These are phyloP conservation scores for Fragilaria radians DNA, from an alignment of 108 stramenopile species.

Conservation along the genomic window DNA sequence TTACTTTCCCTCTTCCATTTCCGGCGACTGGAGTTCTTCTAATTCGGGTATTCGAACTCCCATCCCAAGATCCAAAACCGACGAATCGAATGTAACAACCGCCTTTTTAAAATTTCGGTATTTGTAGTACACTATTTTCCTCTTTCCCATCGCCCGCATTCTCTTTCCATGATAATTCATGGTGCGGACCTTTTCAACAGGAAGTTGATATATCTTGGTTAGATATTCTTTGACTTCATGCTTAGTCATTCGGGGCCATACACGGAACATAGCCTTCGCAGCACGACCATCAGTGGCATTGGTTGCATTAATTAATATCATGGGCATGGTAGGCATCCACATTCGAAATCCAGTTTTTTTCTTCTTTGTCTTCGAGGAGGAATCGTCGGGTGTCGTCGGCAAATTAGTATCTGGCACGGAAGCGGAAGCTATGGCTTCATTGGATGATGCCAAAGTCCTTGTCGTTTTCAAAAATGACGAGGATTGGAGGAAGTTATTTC, in stretches of 20 bases:
- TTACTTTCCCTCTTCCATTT: no score
- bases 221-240: slow-evolving; percentile 93
- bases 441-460: no score
- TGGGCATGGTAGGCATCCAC: slow-evolving; percentile 88
- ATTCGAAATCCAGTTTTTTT: slow-evolving; percentile 32
- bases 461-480: no score
- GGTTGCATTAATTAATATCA: slow-evolving; percentile 58
- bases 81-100: slow-evolving; percentile 74
- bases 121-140: slow-evolving; percentile 51
- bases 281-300: slow-evolving; percentile 59
- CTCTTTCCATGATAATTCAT: slow-evolving; percentile 78
- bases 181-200: slow-evolving; percentile 82
- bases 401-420: no score
- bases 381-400: no score
- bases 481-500: no score
- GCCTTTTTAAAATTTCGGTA: slow-evolving; percentile 83
- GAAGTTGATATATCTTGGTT: slow-evolving; percentile 86
- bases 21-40: slow-evolving; percentile 31
- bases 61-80: slow-evolving; percentile 58
- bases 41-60: slow-evolving; percentile 46
- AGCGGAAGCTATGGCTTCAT: no score
- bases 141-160: slow-evolving; percentile 58
- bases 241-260: slow-evolving; percentile 90
- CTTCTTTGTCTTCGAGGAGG: no score
- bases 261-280: slow-evolving; percentile 72